Conservation (phyloP, 2,329 filamentous ascomycete genomes). For the Microcyclospora pomicola region DNA sequence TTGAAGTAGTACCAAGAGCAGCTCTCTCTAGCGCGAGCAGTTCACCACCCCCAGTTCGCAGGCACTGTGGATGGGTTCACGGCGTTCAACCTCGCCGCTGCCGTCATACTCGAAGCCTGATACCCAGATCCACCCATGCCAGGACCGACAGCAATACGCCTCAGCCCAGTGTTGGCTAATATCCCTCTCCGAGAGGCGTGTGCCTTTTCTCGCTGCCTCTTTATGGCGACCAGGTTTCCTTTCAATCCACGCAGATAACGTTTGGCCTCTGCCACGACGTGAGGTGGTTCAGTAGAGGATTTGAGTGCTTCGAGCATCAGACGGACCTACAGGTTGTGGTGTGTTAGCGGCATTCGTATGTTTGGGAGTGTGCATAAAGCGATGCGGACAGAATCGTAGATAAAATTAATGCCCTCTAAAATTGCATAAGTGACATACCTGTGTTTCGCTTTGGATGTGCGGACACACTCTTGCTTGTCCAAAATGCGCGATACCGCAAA, state of each 20-base stretch:
- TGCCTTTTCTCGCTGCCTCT: conserved; percentile 26
- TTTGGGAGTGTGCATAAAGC: neutral
- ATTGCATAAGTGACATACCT: conserved; percentile 10
- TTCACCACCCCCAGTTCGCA: too few relatives aligned
- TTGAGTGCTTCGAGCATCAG: conserved; percentile 51
- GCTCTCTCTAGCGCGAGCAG: too few relatives aligned
- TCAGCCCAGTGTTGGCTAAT: too few relatives aligned
- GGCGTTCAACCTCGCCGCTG: too few relatives aligned
- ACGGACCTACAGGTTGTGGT: conserved; percentile 37
- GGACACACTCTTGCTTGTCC: conserved; percentile 45
- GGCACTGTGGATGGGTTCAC: too few relatives aligned
- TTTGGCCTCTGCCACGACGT: conserved; percentile 39
- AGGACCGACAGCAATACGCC: too few relatives aligned
- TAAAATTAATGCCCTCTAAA: too few relatives aligned
- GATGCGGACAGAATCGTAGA: too few relatives aligned
- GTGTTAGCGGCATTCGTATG: neutral
- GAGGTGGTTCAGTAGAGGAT: conserved; percentile 40
- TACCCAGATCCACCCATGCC: too few relatives aligned
- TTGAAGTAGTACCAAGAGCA: too few relatives aligned
- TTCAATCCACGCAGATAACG: conserved; percentile 46
- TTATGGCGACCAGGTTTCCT: conserved; percentile 39
- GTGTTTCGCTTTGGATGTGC: conserved; percentile 46
- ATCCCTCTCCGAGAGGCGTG: too few relatives aligned
- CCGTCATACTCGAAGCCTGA: too few relatives aligned
- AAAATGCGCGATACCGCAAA: conserved; percentile 51